Conservation (phyloP, 2,329 filamentous ascomycete species). For the Talaromyces sp. region DNA sequence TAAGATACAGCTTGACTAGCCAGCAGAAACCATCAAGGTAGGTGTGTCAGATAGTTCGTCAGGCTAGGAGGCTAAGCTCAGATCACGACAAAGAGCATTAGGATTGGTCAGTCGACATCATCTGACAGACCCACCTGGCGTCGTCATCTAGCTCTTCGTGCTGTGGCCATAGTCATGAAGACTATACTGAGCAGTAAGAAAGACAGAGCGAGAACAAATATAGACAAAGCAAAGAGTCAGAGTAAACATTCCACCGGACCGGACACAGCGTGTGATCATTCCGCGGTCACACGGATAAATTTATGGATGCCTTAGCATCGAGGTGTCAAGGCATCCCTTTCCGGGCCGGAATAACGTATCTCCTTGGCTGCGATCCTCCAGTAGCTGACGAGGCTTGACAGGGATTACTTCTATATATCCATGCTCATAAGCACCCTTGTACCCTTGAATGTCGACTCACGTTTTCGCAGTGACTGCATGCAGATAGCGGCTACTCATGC, state of each 20-base stretch:
- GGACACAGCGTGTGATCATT: background rate
- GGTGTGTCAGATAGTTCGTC: background rate
- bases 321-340: background rate
- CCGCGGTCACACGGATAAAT: background rate
- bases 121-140: slow-evolving; percentile 2
- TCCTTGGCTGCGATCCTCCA: background rate
- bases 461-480: background rate
- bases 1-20: background rate
- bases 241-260: background rate
- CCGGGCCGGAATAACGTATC: background rate
- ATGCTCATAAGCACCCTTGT: background rate
- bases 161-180: background rate
- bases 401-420: background rate
- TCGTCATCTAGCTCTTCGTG: background rate
- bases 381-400: too few relatives aligned
- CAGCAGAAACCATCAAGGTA: background rate
- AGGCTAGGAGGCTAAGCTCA: background rate
- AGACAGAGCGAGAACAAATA: background rate
- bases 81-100: background rate
- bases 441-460: background rate
- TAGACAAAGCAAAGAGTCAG: background rate
- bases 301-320: background rate
- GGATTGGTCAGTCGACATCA: slow-evolving; percentile 5
- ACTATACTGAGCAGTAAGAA: background rate
- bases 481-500: background rate